A percentile compares a stretch with the other conserved stretches of the same genome.
phyloP scores from a whole-genome alignment of 805 yeast genomes.

The Saccharomycopsis capsularis region DNA sequence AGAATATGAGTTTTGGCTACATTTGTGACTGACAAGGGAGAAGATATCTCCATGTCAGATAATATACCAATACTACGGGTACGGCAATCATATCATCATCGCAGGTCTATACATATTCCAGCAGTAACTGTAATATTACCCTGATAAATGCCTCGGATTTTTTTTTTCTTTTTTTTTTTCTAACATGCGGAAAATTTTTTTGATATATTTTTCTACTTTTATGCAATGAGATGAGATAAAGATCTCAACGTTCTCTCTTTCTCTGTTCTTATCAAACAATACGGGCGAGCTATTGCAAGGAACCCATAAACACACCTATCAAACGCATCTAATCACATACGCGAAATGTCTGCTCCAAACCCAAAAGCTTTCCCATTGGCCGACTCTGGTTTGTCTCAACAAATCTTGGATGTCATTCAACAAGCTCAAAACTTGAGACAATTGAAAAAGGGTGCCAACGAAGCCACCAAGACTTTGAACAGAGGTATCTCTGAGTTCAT shows the following conservation, averaged over 20 bases:
- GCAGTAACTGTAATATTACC: too few species aligned
- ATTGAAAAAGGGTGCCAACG: conserved; percentile 99
- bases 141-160: too few species aligned
- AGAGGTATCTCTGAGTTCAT: conserved; percentile 99
- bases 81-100: too few species aligned
- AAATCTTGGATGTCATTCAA: conserved; percentile 94
- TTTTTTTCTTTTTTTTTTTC: neutral
- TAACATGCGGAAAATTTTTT: neutral
- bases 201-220: neutral
- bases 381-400: conserved; percentile 91
- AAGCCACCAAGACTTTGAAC: conserved; percentile 98
- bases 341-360: conserved; percentile 77
- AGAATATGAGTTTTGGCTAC: too few species aligned
- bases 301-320: conserved; percentile 31
- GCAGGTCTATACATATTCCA: too few species aligned
- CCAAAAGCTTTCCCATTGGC: conserved; percentile 99
- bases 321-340: neutral
- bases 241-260: too few species aligned
- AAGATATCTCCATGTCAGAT: too few species aligned
- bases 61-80: too few species aligned
- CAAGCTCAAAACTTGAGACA: conserved; percentile 98
- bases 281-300: conserved; percentile 48
- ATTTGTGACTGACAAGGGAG: too few species aligned
- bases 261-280: neutral
- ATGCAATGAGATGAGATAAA: neutral